These are phyloP conservation scores for Curvularia spicifera DNA, from an alignment of 2,329 filamentous ascomycete genomes.

Conservation along the genomic window DNA sequence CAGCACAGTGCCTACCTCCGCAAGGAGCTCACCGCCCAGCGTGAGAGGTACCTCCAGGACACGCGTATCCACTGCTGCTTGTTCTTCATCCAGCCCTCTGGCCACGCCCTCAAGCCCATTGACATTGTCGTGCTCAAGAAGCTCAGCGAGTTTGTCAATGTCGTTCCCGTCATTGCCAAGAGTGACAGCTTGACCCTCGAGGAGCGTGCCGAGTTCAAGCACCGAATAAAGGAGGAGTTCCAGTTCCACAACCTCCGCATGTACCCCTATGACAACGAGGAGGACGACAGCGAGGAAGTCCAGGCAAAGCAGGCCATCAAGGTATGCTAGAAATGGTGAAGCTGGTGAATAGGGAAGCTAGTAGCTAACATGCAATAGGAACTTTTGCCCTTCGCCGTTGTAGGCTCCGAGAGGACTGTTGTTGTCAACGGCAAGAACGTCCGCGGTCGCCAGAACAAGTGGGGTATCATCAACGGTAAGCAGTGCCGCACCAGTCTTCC, in stretches of 20 bases:
- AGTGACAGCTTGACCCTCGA: conserved; percentile 94
- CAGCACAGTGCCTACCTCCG: conserved; percentile 99
- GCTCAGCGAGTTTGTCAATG: conserved; percentile 98
- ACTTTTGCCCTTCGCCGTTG: conserved; percentile 95
- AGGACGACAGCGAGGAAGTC: conserved; percentile 96
- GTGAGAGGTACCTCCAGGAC: conserved; percentile 98
- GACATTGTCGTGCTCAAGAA: conserved; percentile 99
- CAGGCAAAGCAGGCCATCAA: conserved; percentile 95
- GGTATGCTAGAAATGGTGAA: conserved; percentile 60
- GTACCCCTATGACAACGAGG: conserved; percentile 99
- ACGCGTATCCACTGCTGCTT: conserved; percentile 99
- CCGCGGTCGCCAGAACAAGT: conserved; percentile 96
- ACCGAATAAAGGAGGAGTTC: conserved; percentile 98
- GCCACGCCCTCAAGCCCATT: conserved; percentile 97
- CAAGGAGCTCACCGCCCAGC: conserved; percentile 98
- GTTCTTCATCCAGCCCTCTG: conserved; percentile 99
- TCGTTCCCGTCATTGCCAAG: conserved; percentile 98
- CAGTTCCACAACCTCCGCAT: conserved; percentile 99
- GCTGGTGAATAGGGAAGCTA: background rate
- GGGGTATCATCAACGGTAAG: conserved; percentile 89
- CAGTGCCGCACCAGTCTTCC: background rate
- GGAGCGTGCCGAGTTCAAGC: conserved; percentile 96
- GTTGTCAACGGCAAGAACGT: conserved; percentile 98
- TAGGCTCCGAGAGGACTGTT: conserved; percentile 97
- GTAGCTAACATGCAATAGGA: conserved; percentile 63